Percentiles rank a stretch among this genome's conserved stretches.
Conservation (phyloP, 2,329 filamentous ascomycete genomes). For the Pseudomassariella vexata region DNA sequence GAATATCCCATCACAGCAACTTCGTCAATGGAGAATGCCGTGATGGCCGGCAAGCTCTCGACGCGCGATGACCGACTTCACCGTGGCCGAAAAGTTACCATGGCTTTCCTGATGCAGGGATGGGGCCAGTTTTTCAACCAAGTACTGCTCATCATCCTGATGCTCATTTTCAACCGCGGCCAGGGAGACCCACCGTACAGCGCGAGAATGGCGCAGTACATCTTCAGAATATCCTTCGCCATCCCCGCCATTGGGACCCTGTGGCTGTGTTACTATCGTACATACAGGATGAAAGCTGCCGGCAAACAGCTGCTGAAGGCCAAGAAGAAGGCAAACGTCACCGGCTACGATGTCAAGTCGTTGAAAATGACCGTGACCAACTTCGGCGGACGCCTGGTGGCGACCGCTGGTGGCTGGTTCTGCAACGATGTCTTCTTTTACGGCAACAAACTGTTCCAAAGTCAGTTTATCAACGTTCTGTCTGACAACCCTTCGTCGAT, state of each 20-base stretch:
- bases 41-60: constrained; percentile 79
- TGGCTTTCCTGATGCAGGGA: constrained; percentile 95
- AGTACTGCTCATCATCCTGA: constrained; percentile 75
- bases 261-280: constrained; percentile 95
- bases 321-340: constrained; percentile 83
- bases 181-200: constrained; percentile 73
- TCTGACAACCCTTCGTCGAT: constrained; percentile 64
- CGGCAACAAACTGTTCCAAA: constrained; percentile 96
- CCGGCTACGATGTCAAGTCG: constrained; percentile 86
- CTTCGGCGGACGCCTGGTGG: constrained; percentile 81
- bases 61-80: constrained; percentile 91
- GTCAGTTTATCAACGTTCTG: constrained; percentile 80
- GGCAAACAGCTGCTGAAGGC: constrained; percentile 74
- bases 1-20: constrained; percentile 98
- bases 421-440: constrained; percentile 99
- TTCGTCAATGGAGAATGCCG: constrained; percentile 86
- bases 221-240: constrained; percentile 87
- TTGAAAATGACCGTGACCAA: constrained; percentile 71
- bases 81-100: constrained; percentile 91
- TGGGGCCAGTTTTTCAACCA: constrained; percentile 98
- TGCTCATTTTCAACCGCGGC: constrained; percentile 84
- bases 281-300: constrained; percentile 87
- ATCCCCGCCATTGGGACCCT: constrained; percentile 85
- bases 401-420: constrained; percentile 87
- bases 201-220: constrained; percentile 73